These are phyloP conservation scores for Calocybe gangraenosa DNA, from an alignment of 768 basidiomycete species.

Conservation along the genomic window DNA sequence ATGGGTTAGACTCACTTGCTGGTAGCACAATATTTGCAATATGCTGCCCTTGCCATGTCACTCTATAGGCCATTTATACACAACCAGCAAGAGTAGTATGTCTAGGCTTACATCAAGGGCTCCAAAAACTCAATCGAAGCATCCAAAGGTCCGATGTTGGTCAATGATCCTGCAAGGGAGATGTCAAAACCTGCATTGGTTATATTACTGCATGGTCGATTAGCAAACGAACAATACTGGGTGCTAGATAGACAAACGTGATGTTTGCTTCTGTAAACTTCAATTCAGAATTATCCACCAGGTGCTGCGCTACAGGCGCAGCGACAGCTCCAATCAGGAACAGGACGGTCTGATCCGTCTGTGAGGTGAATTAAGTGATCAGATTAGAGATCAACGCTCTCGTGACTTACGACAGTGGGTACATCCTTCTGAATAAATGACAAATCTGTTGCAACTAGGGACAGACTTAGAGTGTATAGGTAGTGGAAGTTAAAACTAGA, in stretches of 20 bases:
- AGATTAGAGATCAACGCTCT: background rate
- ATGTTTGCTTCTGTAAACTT: constrained; percentile 58
- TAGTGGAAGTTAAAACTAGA: background rate
- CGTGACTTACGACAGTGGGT: constrained; percentile 42
- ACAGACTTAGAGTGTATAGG: constrained; percentile 2
- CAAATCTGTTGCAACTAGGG: constrained; percentile 53
- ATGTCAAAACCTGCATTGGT: constrained; percentile 62
- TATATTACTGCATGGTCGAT: constrained; percentile 34
- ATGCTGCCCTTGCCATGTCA: constrained; percentile 57
- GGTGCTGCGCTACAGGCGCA: constrained; percentile 57
- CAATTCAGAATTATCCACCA: constrained; percentile 54
- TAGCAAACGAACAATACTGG: background rate
- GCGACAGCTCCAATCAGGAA: constrained; percentile 72
- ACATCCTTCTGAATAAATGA: constrained; percentile 56
- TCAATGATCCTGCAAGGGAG: constrained; percentile 53
- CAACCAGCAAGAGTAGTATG: background rate
- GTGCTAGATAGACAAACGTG: constrained; percentile 32
- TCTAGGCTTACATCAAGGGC: constrained; percentile 46
- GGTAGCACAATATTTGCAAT: constrained; percentile 66
- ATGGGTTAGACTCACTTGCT: constrained; percentile 34
- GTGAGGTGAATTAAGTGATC: background rate
- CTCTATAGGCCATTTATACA: constrained; percentile 30
- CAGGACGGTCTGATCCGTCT: constrained; percentile 61
- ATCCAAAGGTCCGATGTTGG: constrained; percentile 64
- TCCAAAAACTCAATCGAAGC: constrained; percentile 63